Evolutionary conservation across 495 filamentous ascomycete species (phyloP).

Genomic region (Xylaria longipes): DNA sequence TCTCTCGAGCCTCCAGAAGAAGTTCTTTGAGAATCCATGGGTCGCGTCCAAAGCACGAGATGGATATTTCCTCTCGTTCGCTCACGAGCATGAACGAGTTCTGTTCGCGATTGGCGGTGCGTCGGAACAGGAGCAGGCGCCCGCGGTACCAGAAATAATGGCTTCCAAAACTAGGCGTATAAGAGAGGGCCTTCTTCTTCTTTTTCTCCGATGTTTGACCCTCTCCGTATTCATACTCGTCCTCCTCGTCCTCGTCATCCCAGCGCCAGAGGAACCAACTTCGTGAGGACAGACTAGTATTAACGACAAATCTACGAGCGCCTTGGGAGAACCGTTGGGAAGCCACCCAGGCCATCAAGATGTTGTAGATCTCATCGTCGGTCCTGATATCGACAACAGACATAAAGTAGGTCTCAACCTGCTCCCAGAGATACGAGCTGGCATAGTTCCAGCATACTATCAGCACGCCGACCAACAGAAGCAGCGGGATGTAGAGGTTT

Average conservation of each 20-base stretch:
- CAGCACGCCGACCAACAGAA: slow-evolving; percentile 59
- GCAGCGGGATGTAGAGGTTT: slow-evolving; percentile 69
- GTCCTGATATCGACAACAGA: slow-evolving; percentile 68
- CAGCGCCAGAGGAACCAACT: slow-evolving; percentile 54
- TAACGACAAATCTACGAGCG: slow-evolving; percentile 66
- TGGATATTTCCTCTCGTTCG: slow-evolving; percentile 64
- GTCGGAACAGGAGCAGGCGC: slow-evolving; percentile 61
- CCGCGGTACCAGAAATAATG: slow-evolving; percentile 72
- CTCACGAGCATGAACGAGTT: slow-evolving; percentile 38
- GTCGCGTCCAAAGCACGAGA: slow-evolving; percentile 71
- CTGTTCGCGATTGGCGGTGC: slow-evolving; percentile 45
- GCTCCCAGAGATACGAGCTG: slow-evolving; percentile 48
- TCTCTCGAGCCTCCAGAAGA: slow-evolving; percentile 65
- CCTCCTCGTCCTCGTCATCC: slow-evolving; percentile 51
- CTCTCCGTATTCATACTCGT: slow-evolving; percentile 57
- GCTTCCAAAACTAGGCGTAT: slow-evolving; percentile 68
- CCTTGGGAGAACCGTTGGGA: slow-evolving; percentile 62
- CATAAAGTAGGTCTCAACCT: slow-evolving; percentile 57
- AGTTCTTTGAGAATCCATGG: slow-evolving; percentile 70
- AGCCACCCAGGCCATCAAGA: slow-evolving; percentile 74
- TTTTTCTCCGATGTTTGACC: slow-evolving; percentile 34
- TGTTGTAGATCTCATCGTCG: slow-evolving; percentile 72
- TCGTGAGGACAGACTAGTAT: slow-evolving; percentile 60
- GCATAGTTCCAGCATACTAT: slow-evolving; percentile 59
- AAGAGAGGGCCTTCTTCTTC: slow-evolving; percentile 66